Conservation (phyloP, 108 stramenopile species). For the Skeletonema costatum region DNA sequence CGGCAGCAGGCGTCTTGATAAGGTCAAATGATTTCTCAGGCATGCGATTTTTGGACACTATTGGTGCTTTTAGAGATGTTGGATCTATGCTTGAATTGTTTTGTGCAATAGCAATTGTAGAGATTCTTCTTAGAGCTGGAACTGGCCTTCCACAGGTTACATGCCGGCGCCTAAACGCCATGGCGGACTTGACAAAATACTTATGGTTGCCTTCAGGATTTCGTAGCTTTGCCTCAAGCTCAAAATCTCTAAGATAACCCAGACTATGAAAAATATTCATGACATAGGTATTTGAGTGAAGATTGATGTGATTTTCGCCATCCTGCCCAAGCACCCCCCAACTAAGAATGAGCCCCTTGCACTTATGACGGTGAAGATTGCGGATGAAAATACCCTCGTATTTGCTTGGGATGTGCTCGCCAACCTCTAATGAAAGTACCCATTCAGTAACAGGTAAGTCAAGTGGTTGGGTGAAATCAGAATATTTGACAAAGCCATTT, state of each 20-base stretch:
- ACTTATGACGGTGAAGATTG: constrained; percentile 43
- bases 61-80: no score
- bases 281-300: constrained; percentile 25
- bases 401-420: constrained; percentile 35
- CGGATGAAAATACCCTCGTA: constrained; percentile 44
- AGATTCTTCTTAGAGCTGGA: no score
- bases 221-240: constrained; percentile 1
- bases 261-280: constrained; percentile 12
- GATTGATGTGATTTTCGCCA: constrained; percentile 29
- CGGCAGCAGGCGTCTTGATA: no score
- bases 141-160: no score
- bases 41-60: no score
- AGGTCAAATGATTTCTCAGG: no score
- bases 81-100: no score
- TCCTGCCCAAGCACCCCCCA: constrained; percentile 32
- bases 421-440: constrained; percentile 46
- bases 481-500: constrained; percentile 21
- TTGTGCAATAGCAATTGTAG: no score
- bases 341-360: constrained; percentile 33
- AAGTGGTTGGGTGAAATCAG: constrained; percentile 33
- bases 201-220: background rate
- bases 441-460: constrained; percentile 29
- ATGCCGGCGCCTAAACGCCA: constrained; percentile 4
- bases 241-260: constrained; percentile 17
- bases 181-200: constrained; percentile 3